phyloP scores from a whole-genome alignment of 805 yeast species.

The Candida ficus region DNA sequence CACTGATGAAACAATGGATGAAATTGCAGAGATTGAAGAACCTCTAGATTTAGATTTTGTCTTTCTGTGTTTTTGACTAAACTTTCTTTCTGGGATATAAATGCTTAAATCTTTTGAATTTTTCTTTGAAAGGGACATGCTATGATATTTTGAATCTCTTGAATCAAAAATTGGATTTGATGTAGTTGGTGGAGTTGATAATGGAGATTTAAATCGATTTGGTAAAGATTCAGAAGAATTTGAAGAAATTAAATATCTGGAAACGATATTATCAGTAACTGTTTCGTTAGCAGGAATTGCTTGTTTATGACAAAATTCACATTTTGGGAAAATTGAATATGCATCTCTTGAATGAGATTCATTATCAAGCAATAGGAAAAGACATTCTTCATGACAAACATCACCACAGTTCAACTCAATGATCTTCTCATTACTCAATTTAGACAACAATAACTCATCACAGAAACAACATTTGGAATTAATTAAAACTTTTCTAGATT shows the following conservation, averaged over 20 bases:
- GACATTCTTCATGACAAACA: conserved; percentile 41
- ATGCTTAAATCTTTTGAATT: conserved; percentile 25
- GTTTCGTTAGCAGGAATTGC: conserved; percentile 22
- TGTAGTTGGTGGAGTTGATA: background rate
- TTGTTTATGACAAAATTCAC: conserved; percentile 17
- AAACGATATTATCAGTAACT: conserved; percentile 15
- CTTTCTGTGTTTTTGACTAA: background rate
- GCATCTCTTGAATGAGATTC: no score
- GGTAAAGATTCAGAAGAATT: background rate
- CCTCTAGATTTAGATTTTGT: conserved; percentile 21
- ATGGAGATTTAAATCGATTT: background rate
- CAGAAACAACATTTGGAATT: conserved; percentile 36
- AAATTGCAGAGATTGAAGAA: conserved; percentile 25
- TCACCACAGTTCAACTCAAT: conserved; percentile 40
- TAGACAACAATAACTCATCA: conserved; percentile 35
- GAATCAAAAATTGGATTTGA: background rate
- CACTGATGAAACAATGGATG: conserved; percentile 25
- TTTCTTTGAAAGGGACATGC: conserved; percentile 16
- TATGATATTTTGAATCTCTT: background rate
- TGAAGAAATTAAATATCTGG: conserved; percentile 14
- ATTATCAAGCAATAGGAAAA: conserved; percentile 23
- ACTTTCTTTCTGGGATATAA: conserved; percentile 11
- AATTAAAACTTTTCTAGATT: conserved; percentile 15
- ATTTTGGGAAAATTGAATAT: conserved; percentile 20
- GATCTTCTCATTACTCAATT: conserved; percentile 31